Evolutionary conservation across 2,329 filamentous ascomycete species (phyloP).

Genomic region (Arthrobotrys conoides): DNA sequence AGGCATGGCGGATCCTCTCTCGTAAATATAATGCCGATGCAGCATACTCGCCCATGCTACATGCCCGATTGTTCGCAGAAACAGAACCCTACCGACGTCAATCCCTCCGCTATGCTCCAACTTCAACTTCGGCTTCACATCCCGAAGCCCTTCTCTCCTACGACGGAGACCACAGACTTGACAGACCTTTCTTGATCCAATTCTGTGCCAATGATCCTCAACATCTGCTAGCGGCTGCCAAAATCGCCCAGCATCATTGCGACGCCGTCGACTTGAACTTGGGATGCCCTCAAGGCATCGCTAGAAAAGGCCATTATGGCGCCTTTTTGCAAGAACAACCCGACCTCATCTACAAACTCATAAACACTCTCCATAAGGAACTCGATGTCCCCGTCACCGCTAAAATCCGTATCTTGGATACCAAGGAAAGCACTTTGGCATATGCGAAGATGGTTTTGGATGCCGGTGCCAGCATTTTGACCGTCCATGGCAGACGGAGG

Average conservation of each 20-base stretch:
- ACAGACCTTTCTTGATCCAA: conserved; percentile 93
- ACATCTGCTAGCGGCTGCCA: conserved; percentile 83
- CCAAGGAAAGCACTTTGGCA: conserved; percentile 84
- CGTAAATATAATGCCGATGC: conserved; percentile 89
- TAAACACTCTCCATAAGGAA: conserved; percentile 83
- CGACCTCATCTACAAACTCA: conserved; percentile 83
- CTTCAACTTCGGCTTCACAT: conserved; percentile 57
- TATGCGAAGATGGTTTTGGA: conserved; percentile 90
- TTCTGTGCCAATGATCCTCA: conserved; percentile 92
- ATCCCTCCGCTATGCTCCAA: conserved; percentile 74
- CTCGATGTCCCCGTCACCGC: conserved; percentile 89
- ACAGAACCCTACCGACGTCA: conserved; percentile 80
- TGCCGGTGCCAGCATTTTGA: conserved; percentile 92
- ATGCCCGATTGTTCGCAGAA: conserved; percentile 88
- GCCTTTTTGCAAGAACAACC: conserved; percentile 96
- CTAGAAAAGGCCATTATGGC: conserved; percentile 89
- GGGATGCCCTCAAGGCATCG: conserved; percentile 96
- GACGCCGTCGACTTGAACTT: conserved; percentile 96
- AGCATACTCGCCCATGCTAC: conserved; percentile 96
- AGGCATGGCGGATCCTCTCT: conserved; percentile 98
- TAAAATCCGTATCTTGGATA: conserved; percentile 92
- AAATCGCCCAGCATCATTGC: conserved; percentile 84
- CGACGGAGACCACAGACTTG: conserved; percentile 82
- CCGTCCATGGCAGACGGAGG: conserved; percentile 87
- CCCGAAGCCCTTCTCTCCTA: conserved; percentile 72